These are phyloP conservation scores for Chrysosporium queenslandicum DNA, from an alignment of 2,329 filamentous ascomycete species.

Conservation along the genomic window DNA sequence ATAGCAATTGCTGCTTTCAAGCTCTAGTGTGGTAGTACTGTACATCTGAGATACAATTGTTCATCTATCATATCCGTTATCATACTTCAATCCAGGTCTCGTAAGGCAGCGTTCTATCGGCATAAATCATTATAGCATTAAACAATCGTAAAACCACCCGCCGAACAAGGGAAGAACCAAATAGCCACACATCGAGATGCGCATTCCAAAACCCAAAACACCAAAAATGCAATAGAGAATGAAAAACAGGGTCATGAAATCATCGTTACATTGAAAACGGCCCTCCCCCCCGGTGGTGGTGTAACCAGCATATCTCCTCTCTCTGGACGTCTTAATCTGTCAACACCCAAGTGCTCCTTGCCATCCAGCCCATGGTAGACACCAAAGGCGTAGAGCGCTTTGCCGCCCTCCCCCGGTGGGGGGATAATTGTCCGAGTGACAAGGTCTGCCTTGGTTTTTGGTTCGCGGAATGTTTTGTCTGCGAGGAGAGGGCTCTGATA, in stretches of 20 bases:
- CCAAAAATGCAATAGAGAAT: background rate
- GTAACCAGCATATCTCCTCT: slow-evolving; percentile 28
- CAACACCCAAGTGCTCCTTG: slow-evolving; percentile 50
- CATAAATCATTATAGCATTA: background rate
- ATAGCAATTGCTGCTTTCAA: too few relatives aligned
- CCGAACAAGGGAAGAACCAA: background rate
- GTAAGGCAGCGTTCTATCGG: background rate
- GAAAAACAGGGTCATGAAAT: too few relatives aligned
- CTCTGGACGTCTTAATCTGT: slow-evolving; percentile 42
- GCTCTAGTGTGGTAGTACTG: too few relatives aligned
- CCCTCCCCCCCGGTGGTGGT: slow-evolving; percentile 7
- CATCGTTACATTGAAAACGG: slow-evolving; percentile 4
- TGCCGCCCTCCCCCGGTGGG: slow-evolving; percentile 30
- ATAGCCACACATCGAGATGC: background rate
- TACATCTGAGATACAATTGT: too few relatives aligned
- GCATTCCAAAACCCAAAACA: background rate
- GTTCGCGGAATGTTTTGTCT: slow-evolving; percentile 63
- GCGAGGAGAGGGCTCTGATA: slow-evolving; percentile 60
- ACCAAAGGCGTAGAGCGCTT: slow-evolving; percentile 47
- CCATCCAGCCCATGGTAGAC: slow-evolving; percentile 50
- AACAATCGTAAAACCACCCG: background rate
- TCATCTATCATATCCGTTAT: background rate
- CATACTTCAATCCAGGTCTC: background rate
- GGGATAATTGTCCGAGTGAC: slow-evolving; percentile 55
- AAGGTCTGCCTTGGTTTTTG: slow-evolving; percentile 58